Evolutionary conservation across 345 rosid species (phyloP).

Genomic region (Corchorus olitorius): DNA sequence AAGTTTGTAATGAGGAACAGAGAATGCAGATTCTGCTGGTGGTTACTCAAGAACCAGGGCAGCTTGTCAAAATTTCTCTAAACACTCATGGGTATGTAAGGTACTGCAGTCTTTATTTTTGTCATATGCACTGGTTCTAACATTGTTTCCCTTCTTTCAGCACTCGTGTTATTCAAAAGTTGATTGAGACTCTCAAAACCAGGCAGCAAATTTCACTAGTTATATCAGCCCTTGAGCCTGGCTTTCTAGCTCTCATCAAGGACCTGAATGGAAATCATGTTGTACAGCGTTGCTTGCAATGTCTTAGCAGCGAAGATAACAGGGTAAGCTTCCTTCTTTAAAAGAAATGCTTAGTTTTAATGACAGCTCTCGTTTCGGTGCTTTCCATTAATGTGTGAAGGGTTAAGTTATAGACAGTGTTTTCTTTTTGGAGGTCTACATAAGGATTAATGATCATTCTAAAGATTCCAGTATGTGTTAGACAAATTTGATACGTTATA

Average conservation of each 20-base stretch:
- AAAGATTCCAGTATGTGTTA: not conserved
- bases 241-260: conserved; percentile 51
- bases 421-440: not conserved
- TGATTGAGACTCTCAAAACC: conserved; percentile 58
- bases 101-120: not conserved
- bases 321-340: conserved; percentile 36
- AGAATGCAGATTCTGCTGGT: conserved; percentile 40
- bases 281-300: conserved; percentile 66
- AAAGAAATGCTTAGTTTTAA: not conserved
- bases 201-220: conserved; percentile 53
- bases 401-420: not conserved
- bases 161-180: conserved; percentile 62
- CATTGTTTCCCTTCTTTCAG: conserved; percentile 31
- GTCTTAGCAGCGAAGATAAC: conserved; percentile 52
- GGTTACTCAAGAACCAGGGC: conserved; percentile 39
- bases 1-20: conserved; percentile 54
- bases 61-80: conserved; percentile 40
- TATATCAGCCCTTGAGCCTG: conserved; percentile 51
- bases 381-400: not conserved
- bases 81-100: conserved; percentile 46
- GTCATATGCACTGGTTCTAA: not conserved
- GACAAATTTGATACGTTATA: no score
- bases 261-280: conserved; percentile 76
- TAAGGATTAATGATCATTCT: not conserved
- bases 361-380: not conserved